Percentiles rank a stretch among this genome's conserved stretches.
phyloP scores from a whole-genome alignment of 1,139 yeast genomes.

The Protomyces lactucae-debilis region DNA sequence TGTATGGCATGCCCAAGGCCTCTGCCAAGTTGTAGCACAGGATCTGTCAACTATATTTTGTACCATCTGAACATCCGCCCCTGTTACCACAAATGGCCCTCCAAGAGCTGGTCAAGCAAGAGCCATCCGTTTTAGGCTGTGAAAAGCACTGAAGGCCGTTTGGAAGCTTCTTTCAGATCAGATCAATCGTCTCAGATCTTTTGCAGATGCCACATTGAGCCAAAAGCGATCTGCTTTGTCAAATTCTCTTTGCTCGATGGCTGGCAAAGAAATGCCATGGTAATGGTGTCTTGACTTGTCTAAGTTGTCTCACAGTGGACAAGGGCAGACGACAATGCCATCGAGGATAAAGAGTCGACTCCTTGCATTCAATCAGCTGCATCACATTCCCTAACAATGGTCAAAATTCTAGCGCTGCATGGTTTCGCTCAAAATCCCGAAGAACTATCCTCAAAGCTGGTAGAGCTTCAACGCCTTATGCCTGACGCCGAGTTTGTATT shows the following conservation, averaged over 20 bases:
- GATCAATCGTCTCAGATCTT: too few relatives aligned
- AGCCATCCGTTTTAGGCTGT: too few relatives aligned
- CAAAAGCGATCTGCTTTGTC: neutral
- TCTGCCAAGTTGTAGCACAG: neutral
- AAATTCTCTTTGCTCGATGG: neutral
- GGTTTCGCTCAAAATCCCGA: conserved; percentile 46
- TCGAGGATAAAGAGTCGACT: neutral
- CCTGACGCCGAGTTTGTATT: conserved; percentile 6
- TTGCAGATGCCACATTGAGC: too few relatives aligned
- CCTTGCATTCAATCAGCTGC: neutral
- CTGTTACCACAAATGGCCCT: too few relatives aligned
- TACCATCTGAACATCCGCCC: neutral
- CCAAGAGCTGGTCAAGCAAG: too few relatives aligned
- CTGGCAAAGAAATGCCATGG: neutral
- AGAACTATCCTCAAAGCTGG: conserved; percentile 10
- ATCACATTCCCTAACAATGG: conserved; percentile 18
- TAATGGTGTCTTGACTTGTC: neutral
- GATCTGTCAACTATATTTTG: neutral
- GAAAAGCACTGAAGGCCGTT: too few relatives aligned
- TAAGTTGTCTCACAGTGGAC: neutral
- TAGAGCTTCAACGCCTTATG: conserved; percentile 1
- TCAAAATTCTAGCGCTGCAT: conserved; percentile 50
- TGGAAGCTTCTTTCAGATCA: too few relatives aligned
- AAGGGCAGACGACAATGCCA: neutral
- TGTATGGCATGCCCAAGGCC: conserved; percentile 2